These are phyloP conservation scores for Xylariaceae sp. DNA, from an alignment of 2,329 filamentous ascomycete species.

Conservation along the genomic window DNA sequence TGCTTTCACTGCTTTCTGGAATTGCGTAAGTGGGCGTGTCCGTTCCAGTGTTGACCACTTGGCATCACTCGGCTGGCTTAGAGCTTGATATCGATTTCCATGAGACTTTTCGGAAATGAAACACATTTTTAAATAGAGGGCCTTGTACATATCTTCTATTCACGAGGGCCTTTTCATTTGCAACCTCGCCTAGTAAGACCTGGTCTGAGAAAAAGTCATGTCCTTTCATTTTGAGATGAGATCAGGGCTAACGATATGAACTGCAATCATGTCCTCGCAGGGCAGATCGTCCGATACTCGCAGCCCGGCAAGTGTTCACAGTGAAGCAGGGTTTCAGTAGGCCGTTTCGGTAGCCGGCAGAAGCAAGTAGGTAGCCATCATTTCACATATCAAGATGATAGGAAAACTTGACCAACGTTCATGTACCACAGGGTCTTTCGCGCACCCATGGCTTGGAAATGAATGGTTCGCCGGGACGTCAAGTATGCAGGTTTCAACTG, in stretches of 20 bases:
- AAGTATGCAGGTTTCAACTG: constrained; percentile 3
- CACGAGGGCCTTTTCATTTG: too few species aligned
- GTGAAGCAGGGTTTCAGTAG: background rate
- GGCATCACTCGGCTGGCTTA: background rate
- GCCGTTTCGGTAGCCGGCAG: constrained; percentile 1
- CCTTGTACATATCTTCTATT: too few species aligned
- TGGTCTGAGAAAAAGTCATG: too few species aligned
- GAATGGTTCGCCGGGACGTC: background rate
- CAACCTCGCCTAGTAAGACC: too few species aligned
- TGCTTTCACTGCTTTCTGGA: background rate
- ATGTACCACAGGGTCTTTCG: background rate
- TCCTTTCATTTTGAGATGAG: background rate
- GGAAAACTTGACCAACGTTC: background rate
- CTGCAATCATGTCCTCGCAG: background rate
- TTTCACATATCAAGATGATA: background rate
- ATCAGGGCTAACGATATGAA: background rate
- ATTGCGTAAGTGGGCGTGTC: background rate
- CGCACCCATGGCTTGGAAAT: background rate
- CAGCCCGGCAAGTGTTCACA: background rate
- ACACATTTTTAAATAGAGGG: too few species aligned
- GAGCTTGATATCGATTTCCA: background rate
- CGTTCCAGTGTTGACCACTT: background rate
- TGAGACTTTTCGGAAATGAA: background rate
- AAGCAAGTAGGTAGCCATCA: background rate
- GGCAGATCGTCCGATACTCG: background rate